Evolutionary conservation across 768 basidiomycete species (phyloP).

Genomic region (Thelephora ganbajun): DNA sequence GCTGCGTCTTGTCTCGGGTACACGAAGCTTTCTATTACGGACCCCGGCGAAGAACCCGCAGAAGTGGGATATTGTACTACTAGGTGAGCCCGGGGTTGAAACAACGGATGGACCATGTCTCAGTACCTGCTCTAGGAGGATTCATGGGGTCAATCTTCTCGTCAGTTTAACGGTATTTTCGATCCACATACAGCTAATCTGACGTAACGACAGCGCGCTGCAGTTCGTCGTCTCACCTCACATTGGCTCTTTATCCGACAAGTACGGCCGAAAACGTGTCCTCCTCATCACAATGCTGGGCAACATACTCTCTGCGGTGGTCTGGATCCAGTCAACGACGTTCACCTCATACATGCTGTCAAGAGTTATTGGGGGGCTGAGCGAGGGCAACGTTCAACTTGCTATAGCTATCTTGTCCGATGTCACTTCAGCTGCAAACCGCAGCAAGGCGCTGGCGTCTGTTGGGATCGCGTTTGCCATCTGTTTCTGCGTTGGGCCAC

Average conservation of each 20-base stretch:
- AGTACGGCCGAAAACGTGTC: slow-evolving; percentile 75
- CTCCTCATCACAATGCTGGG: slow-evolving; percentile 84
- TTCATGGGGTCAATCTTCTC: slow-evolving; percentile 92
- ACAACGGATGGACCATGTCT: not conserved
- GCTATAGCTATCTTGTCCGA: slow-evolving; percentile 93
- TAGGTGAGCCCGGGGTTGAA: slow-evolving; percentile 37
- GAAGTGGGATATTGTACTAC: slow-evolving; percentile 87
- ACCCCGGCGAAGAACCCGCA: slow-evolving; percentile 39
- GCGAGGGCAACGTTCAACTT: slow-evolving; percentile 95
- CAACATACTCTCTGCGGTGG: slow-evolving; percentile 78
- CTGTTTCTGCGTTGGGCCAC: slow-evolving; percentile 87
- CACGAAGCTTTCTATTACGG: slow-evolving; percentile 54
- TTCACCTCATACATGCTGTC: slow-evolving; percentile 87
- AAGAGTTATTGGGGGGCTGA: slow-evolving; percentile 81
- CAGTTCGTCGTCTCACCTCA: slow-evolving; percentile 76
- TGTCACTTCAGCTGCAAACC: slow-evolving; percentile 64
- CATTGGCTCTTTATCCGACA: slow-evolving; percentile 78
- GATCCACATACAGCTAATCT: not conserved
- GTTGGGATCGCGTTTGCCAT: slow-evolving; percentile 95
- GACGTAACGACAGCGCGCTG: slow-evolving; percentile 35
- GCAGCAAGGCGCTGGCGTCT: slow-evolving; percentile 77
- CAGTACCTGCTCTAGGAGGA: slow-evolving; percentile 34
- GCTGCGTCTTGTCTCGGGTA: slow-evolving; percentile 46
- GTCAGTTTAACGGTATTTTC: slow-evolving; percentile 28
- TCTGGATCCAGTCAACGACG: slow-evolving; percentile 86